Evolutionary conservation across 345 rosid species (phyloP), one percentile per base, ranked within the genome.

Genomic region (Rhizophora mangle): DNA sequence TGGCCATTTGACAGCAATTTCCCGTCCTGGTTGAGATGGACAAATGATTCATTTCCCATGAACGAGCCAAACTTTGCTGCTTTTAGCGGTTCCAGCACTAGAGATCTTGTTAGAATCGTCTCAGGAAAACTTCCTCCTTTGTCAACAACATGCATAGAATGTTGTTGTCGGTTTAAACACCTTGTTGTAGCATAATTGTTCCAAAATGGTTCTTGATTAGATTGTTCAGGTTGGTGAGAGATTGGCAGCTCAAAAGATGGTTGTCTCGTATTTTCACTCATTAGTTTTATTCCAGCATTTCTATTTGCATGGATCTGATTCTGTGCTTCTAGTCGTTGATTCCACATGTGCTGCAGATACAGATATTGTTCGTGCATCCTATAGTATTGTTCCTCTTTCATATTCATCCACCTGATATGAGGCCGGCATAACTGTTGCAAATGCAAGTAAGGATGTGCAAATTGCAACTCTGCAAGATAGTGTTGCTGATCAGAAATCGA

Each of bases 81-180:
- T 74, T 86, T 85, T 24, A 78, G 72, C 0, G 82, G 74, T 83
- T 79, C 79, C 69, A 71, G 24, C 49, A 87, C 89, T 7, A 81
- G 86, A 7, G 90, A 77, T 82, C 93, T 85, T 72, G 85, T 81
- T 27, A 86, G 69, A 71, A 85, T 83, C 82, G 85, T 91, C 73
- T 87, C 89, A 11, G 91, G 86, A 75, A 79, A 83, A 61, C 52
- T 72, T 61, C 82, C 83, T 19, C 68, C 65, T 61, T 75, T 84
- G 49, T 84, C 85, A 57, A 74, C 36, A 72, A 76, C 72, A 62
- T 77, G 81, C 52, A 66, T 52, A 26, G 67, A 46, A 72, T 64
- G 68, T 26, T 52, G 69, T 3, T 75, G 67, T 62, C 71, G 84
- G 60, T 74, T 84, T 30, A 82, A n/a, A 74, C 79, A 74, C 74